These are phyloP conservation scores for Ascochyta viciae-villosae DNA, from an alignment of 2,329 filamentous ascomycete genomes.

Conservation along the genomic window DNA sequence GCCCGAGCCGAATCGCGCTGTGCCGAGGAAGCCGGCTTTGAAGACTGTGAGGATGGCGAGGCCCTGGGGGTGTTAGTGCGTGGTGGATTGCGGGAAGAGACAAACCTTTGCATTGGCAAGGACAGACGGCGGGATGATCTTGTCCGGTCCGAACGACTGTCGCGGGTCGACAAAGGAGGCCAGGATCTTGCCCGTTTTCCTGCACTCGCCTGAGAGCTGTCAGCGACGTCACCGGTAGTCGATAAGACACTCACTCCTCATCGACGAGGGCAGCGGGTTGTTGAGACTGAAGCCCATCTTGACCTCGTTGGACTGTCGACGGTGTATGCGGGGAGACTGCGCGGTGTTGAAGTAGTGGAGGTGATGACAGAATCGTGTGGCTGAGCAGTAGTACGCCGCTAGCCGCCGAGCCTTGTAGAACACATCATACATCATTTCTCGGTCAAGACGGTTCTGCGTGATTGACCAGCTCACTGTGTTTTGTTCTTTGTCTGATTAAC, in stretches of 20 bases:
- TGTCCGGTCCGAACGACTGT: slow-evolving; percentile 94
- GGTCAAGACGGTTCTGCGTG: too few species aligned
- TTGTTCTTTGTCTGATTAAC: too few species aligned
- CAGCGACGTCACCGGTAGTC: slow-evolving; percentile 42
- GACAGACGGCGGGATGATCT: slow-evolving; percentile 91
- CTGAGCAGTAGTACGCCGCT: slow-evolving; percentile 10
- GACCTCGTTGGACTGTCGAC: not conserved
- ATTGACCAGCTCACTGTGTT: too few species aligned
- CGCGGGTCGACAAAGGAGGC: slow-evolving; percentile 92
- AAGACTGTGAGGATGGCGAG: slow-evolving; percentile 86
- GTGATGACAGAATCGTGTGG: slow-evolving; percentile 19
- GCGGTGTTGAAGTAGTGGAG: not conserved
- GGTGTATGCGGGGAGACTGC: slow-evolving; percentile 5
- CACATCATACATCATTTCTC: too few species aligned
- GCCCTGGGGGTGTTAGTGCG: slow-evolving; percentile 57
- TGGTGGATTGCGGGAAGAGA: slow-evolving; percentile 8
- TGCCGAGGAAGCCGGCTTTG: slow-evolving; percentile 86
- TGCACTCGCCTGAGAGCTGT: slow-evolving; percentile 80
- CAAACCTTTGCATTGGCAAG: slow-evolving; percentile 87
- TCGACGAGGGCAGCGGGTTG: slow-evolving; percentile 61
- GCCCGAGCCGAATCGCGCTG: slow-evolving; percentile 80
- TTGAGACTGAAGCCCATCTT: slow-evolving; percentile 59
- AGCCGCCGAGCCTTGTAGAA: slow-evolving; percentile 12
- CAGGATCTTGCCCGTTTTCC: slow-evolving; percentile 95
- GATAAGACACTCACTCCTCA: slow-evolving; percentile 55